Conservation (phyloP, 2,329 filamentous ascomycete genomes). For the Cordyceps farinosa region DNA sequence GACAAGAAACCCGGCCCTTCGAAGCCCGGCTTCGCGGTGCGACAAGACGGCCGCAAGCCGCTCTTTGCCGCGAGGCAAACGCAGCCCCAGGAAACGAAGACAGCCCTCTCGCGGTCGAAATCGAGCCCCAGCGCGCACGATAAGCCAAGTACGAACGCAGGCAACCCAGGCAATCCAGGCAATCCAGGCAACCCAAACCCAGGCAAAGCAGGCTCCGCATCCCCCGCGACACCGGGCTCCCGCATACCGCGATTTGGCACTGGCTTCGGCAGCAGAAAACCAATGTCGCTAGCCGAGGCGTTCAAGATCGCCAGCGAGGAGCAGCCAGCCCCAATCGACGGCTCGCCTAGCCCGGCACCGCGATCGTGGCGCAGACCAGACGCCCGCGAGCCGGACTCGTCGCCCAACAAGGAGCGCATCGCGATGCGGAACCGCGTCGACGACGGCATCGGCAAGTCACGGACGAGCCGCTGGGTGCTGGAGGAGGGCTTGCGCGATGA, state of each 20-base stretch:
- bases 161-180: too few relatives aligned
- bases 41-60: conserved; percentile 10
- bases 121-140: conserved; percentile 21
- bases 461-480: conserved; percentile 23
- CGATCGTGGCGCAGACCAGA: conserved; percentile 36
- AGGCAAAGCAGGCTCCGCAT: conserved; percentile 11
- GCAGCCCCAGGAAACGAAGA: conserved; percentile 17
- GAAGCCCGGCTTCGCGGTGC: conserved; percentile 7
- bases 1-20: neutral
- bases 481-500: conserved; percentile 24
- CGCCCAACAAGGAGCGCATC: conserved; percentile 15
- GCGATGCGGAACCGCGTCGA: conserved; percentile 13
- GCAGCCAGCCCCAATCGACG: conserved; percentile 32
- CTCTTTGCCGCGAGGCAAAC: conserved; percentile 4
- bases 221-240: conserved; percentile 25
- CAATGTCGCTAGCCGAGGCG: conserved; percentile 42
- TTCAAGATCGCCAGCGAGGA: conserved; percentile 34
- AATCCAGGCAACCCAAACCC: too few relatives aligned
- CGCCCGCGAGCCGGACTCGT: conserved; percentile 24
- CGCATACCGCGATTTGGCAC: conserved; percentile 31
- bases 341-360: conserved; percentile 51
- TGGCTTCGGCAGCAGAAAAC: conserved; percentile 23
- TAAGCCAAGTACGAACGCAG: too few relatives aligned
- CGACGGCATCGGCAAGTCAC: conserved; percentile 12
- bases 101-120: conserved; percentile 8